phyloP scores from a whole-genome alignment of 176 grass and related monocot genomes.

The Stipa capillata region DNA sequence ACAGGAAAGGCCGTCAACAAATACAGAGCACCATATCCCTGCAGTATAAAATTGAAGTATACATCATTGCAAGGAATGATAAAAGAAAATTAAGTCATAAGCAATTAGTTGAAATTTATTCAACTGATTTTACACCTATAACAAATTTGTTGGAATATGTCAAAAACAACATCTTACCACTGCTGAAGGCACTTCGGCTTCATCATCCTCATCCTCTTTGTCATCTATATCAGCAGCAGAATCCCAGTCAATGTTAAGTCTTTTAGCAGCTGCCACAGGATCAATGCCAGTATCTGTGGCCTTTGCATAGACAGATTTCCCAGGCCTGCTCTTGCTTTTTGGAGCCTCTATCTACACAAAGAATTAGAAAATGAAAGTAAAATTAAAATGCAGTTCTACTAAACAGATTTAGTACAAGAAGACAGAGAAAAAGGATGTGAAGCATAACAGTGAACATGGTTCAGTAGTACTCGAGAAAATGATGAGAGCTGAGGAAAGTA shows the following conservation, averaged over 20 bases:
- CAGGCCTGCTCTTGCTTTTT: conserved; percentile 55
- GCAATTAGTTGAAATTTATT: not conserved
- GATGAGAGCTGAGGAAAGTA: not conserved
- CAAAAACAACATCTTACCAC: conserved; percentile 46
- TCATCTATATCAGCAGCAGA: conserved; percentile 74
- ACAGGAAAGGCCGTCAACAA: conserved; percentile 76
- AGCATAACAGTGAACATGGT: too few relatives aligned
- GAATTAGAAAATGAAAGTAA: not conserved
- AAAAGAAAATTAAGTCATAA: not conserved
- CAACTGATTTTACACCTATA: not conserved
- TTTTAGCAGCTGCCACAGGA: conserved; percentile 71
- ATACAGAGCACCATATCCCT: conserved; percentile 96
- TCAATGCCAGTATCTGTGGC: conserved; percentile 90
- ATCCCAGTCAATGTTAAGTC: conserved; percentile 88
- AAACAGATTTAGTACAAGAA: not conserved
- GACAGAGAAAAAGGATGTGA: not conserved
- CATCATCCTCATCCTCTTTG: conserved; percentile 40
- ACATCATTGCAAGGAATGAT: not conserved
- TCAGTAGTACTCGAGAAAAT: not conserved
- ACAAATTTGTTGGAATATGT: not conserved
- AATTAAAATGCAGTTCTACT: not conserved
- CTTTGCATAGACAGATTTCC: conserved; percentile 83
- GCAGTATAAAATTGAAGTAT: conserved; percentile 20
- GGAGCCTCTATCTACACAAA: conserved; percentile 49
- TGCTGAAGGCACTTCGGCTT: conserved; percentile 72